phyloP scores from a whole-genome alignment of 257 asterid species.

The Przewalskia tangutica region DNA sequence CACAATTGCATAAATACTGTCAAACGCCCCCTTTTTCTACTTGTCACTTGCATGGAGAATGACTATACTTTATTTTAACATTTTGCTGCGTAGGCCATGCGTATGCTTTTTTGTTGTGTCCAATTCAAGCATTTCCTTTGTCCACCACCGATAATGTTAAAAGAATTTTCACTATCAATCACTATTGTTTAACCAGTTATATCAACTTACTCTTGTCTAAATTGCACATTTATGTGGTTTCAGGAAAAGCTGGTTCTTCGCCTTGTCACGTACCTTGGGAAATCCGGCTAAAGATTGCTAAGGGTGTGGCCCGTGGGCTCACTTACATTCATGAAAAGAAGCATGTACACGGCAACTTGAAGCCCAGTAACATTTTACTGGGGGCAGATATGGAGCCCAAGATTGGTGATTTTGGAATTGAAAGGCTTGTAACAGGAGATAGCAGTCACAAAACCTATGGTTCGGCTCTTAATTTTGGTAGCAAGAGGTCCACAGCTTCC shows the following conservation, averaged over 20 bases:
- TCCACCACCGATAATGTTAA: background rate
- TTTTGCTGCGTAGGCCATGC: background rate
- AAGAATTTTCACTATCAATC: background rate
- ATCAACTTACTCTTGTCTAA: constrained; percentile 8
- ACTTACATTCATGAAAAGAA: constrained; percentile 75
- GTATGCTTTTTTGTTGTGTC: background rate
- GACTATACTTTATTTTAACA: constrained; percentile 9
- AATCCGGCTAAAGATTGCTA: constrained; percentile 70
- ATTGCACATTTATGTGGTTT: constrained; percentile 1
- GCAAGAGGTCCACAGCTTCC: constrained; percentile 82
- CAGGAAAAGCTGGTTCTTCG: constrained; percentile 80
- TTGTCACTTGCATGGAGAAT: constrained; percentile 33
- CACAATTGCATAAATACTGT: constrained; percentile 8
- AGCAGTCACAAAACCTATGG: constrained; percentile 57
- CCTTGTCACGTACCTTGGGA: constrained; percentile 83
- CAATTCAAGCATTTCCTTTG: background rate
- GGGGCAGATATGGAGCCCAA: constrained; percentile 84
- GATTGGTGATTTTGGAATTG: constrained; percentile 90
- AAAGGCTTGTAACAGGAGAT: constrained; percentile 58
- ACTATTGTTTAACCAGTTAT: background rate
- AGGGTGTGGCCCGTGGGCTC: constrained; percentile 90
- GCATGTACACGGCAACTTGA: constrained; percentile 84
- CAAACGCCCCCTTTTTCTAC: constrained; percentile 2
- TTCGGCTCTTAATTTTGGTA: constrained; percentile 68
- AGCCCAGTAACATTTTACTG: constrained; percentile 69